Base-by-base conservation (phyloP, 805 yeast species). In the Metschnikowia aberdeeniae region DNA sequence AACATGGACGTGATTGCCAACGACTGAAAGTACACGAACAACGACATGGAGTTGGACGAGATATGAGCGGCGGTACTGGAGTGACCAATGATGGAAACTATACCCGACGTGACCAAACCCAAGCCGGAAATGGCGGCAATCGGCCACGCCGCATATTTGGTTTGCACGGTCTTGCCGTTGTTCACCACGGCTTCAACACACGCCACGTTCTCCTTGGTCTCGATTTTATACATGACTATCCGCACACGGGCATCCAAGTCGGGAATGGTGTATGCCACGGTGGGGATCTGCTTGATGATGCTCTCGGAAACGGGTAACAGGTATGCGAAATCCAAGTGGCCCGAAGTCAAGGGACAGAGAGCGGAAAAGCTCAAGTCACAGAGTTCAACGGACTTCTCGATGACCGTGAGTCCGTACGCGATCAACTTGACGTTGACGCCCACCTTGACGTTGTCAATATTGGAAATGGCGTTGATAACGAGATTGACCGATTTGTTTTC, bases 31-130 rank as follows among this genome's bases (percentile, higher is more conserved):
- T 93, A 93, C 44, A 89, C 81, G 67, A 93, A 93, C 50, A 93
- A 72, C 1, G 97, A 87, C 61, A 92, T 84, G 13, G 96, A 84
- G 69, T 93, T 93, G 14, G 97, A 86, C n/a, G 97, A 96, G 60
- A 93, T 89, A 62, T 93, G 98, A 3, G 97, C 90, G 2, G 99
- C 96, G 1, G 97, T 92, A 49, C 83, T 81, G 14, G 93, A 82
- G 62, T 90, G 93, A 9, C 98, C 97, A 53, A 85, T 75, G 34
- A 89, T 81, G 0, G 96, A 87, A 30, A 89, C 81, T 45, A 89
- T 77, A 20, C 96, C 96, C 1, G 97, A 86, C 4, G 95, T 84
- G 37, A 89, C 63, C 40, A 93, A 77, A 49, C 98, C 98, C 36
- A 88, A 63, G 40, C 96, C 95, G 3, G 97, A 80, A 35, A 93